These are phyloP conservation scores for Penicillium decumbens DNA, from an alignment of 2,329 filamentous ascomycete genomes.

Conservation along the genomic window DNA sequence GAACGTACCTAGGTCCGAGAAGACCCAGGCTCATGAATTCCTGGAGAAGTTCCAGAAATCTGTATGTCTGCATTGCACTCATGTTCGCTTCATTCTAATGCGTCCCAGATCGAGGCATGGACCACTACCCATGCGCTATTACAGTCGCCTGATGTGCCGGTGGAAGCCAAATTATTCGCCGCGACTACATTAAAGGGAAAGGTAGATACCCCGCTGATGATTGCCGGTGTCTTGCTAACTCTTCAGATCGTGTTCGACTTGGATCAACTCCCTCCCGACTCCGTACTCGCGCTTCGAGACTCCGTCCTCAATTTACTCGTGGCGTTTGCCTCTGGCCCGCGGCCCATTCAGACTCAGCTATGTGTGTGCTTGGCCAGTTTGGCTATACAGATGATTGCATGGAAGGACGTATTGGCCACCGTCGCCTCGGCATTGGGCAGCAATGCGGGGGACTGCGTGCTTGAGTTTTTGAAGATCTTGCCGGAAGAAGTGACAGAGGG, in stretches of 20 bases:
- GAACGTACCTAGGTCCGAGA: conserved; percentile 72
- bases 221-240: conserved; percentile 20
- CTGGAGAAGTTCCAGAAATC: conserved; percentile 97
- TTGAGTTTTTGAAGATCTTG: conserved; percentile 94
- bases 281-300: conserved; percentile 72
- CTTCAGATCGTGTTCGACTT: conserved; percentile 91
- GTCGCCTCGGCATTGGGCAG: conserved; percentile 69
- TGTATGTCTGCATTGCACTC: conserved; percentile 49
- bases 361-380: conserved; percentile 92
- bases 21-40: conserved; percentile 85
- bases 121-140: conserved; percentile 79
- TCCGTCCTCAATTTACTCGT: conserved; percentile 79
- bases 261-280: conserved; percentile 72
- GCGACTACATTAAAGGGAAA: conserved; percentile 97
- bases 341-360: conserved; percentile 80
- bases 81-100: background rate
- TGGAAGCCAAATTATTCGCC: conserved; percentile 88
- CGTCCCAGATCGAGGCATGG: conserved; percentile 79
- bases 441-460: conserved; percentile 74
- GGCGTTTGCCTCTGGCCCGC: conserved; percentile 74
- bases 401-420: conserved; percentile 84
- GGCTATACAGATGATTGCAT: conserved; percentile 91
- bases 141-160: conserved; percentile 67
- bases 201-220: conserved; percentile 52
- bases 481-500: conserved; percentile 99